These are phyloP conservation scores for Dianthus caryophyllus DNA, from an alignment of 148 eudicot species.

Conservation along the genomic window DNA sequence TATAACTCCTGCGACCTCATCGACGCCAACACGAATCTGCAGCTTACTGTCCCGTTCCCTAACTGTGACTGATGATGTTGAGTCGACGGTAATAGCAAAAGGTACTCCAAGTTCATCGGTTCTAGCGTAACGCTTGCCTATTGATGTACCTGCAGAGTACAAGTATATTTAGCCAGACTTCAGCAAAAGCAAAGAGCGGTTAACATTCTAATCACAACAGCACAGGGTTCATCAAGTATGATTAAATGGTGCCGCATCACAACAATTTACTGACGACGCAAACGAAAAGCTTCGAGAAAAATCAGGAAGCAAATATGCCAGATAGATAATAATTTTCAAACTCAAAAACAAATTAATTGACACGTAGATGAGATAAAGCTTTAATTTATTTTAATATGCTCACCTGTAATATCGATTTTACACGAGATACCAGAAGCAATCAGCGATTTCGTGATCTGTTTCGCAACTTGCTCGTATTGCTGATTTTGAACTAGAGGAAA, in stretches of 20 bases:
- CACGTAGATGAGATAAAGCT: background rate
- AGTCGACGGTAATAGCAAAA: slow-evolving; percentile 80
- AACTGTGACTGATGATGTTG: slow-evolving; percentile 61
- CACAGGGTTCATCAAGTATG: background rate
- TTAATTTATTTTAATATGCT: background rate
- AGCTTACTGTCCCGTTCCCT: slow-evolving; percentile 87
- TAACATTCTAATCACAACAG: background rate
- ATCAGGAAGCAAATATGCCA: background rate
- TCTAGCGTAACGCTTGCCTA: slow-evolving; percentile 87
- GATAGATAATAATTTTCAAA: background rate
- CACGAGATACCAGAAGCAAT: slow-evolving; percentile 67
- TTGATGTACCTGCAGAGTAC: slow-evolving; percentile 61
- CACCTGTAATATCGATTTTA: slow-evolving; percentile 88
- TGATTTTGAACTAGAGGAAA: slow-evolving; percentile 81
- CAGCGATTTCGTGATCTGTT: slow-evolving; percentile 58
- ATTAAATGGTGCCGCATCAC: background rate
- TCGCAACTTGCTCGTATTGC: slow-evolving; percentile 74
- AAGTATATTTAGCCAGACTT: background rate
- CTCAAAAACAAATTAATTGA: too few relatives aligned
- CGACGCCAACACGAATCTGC: slow-evolving; percentile 70
- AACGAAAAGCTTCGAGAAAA: background rate
- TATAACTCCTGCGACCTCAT: slow-evolving; percentile 66
- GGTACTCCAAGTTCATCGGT: slow-evolving; percentile 93
- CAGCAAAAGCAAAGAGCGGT: background rate
- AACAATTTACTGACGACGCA: background rate